Percentiles rank a stretch among this genome's conserved stretches.
Evolutionary conservation across 495 filamentous ascomycete species (phyloP).

Genomic region (Immersiella caudata): DNA sequence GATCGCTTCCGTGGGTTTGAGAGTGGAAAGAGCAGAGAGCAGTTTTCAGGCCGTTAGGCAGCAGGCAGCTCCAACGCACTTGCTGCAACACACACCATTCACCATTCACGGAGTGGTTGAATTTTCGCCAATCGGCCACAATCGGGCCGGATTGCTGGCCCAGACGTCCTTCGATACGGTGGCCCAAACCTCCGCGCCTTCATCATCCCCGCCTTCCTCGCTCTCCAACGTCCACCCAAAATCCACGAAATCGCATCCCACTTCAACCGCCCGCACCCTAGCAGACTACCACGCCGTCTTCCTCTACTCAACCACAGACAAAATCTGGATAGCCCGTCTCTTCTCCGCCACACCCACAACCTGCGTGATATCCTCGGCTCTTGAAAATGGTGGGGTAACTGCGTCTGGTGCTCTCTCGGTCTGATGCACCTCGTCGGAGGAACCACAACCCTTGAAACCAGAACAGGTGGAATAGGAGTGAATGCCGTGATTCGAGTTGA

Average conservation of each 20-base stretch:
- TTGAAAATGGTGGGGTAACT: not conserved
- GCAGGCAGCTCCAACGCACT: too few species aligned
- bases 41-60: too few species aligned
- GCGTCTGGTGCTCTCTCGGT: not conserved
- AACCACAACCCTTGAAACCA: not conserved
- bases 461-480: not conserved
- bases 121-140: too few species aligned
- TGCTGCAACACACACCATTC: too few species aligned
- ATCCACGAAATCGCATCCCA: not conserved
- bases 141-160: too few species aligned
- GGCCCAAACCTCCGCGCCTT: not conserved
- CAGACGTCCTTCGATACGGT: too few species aligned
- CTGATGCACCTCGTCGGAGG: not conserved
- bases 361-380: not conserved
- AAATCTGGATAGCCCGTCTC: not conserved
- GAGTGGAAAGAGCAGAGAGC: too few species aligned
- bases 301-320: not conserved
- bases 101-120: too few species aligned
- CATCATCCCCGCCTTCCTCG: not conserved
- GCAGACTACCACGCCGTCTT: constrained; percentile 1
- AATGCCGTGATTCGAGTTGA: not conserved
- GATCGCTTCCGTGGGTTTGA: too few species aligned
- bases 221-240: not conserved
- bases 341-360: constrained; percentile 1
- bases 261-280: not conserved